phyloP scores from a whole-genome alignment of 1,284 basidiomycete species.

The Singerocomus rubriflavus region DNA sequence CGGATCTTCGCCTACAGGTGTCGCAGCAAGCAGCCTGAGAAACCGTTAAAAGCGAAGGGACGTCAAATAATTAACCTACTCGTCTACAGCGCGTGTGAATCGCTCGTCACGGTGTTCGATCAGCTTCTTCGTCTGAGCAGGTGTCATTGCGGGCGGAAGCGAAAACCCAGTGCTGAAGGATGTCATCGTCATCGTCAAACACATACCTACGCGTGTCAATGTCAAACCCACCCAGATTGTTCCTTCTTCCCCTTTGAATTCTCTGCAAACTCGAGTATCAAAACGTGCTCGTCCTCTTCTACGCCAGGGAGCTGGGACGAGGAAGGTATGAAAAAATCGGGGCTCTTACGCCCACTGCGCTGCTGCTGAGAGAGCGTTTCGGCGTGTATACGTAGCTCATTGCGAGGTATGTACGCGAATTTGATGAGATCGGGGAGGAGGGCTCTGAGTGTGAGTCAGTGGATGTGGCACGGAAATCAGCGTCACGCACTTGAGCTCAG shows the following conservation, averaged over 20 bases:
- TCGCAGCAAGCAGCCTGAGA: conserved; percentile 60
- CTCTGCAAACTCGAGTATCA: conserved; percentile 74
- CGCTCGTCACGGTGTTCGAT: conserved; percentile 70
- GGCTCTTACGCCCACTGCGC: conserved; percentile 27
- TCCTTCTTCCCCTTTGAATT: conserved; percentile 45
- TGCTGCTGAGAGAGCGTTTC: conserved; percentile 30
- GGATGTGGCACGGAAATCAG: background rate
- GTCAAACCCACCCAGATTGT: conserved; percentile 26
- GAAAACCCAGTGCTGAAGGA: conserved; percentile 39
- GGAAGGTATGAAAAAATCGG: conserved; percentile 39
- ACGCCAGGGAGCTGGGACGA: conserved; percentile 22
- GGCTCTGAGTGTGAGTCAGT: conserved; percentile 47
- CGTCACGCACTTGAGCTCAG: conserved; percentile 76
- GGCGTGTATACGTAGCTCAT: conserved; percentile 61
- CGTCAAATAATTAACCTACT: conserved; percentile 43
- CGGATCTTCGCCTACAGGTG: conserved; percentile 55
- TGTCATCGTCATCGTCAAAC: conserved; percentile 4
- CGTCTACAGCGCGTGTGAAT: conserved; percentile 69
- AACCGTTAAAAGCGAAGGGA: background rate
- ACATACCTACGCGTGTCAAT: background rate
- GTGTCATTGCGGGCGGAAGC: conserved; percentile 50
- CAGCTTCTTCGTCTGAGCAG: conserved; percentile 63
- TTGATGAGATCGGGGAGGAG: conserved; percentile 78
- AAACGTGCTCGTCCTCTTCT: conserved; percentile 57
- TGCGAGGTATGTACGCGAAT: conserved; percentile 78